Percentiles rank a stretch among this genome's conserved stretches.
phyloP scores from a whole-genome alignment of 352 stramenopile species.

The Elongisporangium prolatum region DNA sequence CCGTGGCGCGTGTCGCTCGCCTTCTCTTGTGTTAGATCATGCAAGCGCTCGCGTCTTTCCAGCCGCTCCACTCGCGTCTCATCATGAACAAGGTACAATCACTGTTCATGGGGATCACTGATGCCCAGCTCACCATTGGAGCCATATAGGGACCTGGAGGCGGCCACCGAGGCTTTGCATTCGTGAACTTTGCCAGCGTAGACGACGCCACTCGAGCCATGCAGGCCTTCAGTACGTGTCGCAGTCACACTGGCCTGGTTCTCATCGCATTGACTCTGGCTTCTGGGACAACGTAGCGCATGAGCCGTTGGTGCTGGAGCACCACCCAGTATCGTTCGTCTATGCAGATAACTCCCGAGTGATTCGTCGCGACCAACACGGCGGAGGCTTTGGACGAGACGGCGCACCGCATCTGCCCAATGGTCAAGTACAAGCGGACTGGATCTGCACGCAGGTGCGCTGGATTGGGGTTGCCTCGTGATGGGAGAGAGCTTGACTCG shows the following conservation, averaged over 20 bases:
- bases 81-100: slow-evolving; percentile 78
- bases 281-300: slow-evolving; percentile 31
- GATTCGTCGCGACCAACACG: slow-evolving; percentile 14
- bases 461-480: neutral
- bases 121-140: neutral
- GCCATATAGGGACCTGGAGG: slow-evolving; percentile 1
- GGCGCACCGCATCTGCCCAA: neutral
- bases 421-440: slow-evolving; percentile 33
- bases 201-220: slow-evolving; percentile 50
- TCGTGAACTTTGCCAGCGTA: slow-evolving; percentile 65
- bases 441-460: slow-evolving; percentile 63
- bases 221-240: slow-evolving; percentile 45
- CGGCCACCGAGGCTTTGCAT: slow-evolving; percentile 61
- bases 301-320: slow-evolving; percentile 47
- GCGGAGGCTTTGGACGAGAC: neutral
- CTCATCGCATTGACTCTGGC: too few species aligned
- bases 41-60: slow-evolving; percentile 40
- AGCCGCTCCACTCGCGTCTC: slow-evolving; percentile 32
- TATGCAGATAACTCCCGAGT: slow-evolving; percentile 38
- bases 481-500: neutral
- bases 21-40: slow-evolving; percentile 45
- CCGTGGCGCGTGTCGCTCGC: slow-evolving; percentile 5
- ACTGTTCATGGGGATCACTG: too few species aligned
- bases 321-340: slow-evolving; percentile 33
- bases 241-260: too few species aligned